Conservation (phyloP, 352 stramenopile species). For the Globisporangium mamillatum region DNA sequence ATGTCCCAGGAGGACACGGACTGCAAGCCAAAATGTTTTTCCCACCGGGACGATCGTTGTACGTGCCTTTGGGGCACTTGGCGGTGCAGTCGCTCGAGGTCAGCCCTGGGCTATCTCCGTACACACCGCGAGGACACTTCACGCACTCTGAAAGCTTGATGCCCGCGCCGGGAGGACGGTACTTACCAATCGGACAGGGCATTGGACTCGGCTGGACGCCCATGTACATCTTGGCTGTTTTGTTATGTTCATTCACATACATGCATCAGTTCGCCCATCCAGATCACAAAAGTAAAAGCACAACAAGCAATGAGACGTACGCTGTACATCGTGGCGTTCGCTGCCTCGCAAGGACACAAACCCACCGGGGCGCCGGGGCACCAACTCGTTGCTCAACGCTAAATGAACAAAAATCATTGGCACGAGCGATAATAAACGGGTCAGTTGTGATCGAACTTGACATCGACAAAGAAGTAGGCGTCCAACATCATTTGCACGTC, state of each 20-base stretch:
- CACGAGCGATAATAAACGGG: neutral
- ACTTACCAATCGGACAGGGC: constrained; percentile 64
- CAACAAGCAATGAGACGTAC: neutral
- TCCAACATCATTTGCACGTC: neutral
- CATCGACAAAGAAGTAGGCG: neutral
- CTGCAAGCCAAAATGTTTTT: constrained; percentile 67
- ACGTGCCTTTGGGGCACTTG: constrained; percentile 71
- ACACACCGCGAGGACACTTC: constrained; percentile 69
- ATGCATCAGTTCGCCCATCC: no score
- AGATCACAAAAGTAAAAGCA: neutral
- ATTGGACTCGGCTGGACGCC: constrained; percentile 47
- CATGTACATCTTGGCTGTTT: constrained; percentile 44
- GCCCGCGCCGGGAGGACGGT: constrained; percentile 41
- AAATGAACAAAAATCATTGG: neutral
- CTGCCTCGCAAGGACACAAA: constrained; percentile 7
- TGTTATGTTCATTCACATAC: neutral
- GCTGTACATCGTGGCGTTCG: neutral
- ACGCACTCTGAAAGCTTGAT: constrained; percentile 59
- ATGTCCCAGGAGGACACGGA: constrained; percentile 59
- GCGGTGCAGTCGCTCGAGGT: constrained; percentile 60
- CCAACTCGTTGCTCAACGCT: constrained; percentile 10
- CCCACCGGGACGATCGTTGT: constrained; percentile 55
- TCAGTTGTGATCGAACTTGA: neutral
- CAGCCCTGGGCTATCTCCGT: constrained; percentile 61
- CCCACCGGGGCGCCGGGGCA: constrained; percentile 3